These are phyloP conservation scores for Aspergillus calidoustus DNA, from an alignment of 2,329 filamentous ascomycete genomes.

Conservation along the genomic window DNA sequence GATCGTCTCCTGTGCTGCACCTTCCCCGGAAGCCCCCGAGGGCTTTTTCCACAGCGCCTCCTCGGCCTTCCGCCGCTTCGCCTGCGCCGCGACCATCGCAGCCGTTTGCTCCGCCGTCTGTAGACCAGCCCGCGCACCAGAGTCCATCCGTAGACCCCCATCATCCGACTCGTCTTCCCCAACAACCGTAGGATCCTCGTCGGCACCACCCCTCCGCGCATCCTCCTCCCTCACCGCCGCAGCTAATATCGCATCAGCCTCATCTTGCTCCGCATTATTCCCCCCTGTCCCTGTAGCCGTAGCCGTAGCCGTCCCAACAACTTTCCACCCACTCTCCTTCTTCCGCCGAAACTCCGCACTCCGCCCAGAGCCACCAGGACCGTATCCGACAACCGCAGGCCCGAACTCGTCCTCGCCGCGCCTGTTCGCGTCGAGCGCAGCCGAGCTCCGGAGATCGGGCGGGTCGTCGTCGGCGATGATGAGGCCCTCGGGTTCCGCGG, in stretches of 20 bases:
- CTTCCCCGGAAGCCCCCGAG: conserved; percentile 41
- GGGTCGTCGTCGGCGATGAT: conserved; percentile 50
- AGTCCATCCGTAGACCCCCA: conserved; percentile 71
- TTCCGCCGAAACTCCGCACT: conserved; percentile 66
- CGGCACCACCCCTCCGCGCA: conserved; percentile 54
- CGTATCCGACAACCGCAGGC: conserved; percentile 33
- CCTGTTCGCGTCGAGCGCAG: conserved; percentile 19
- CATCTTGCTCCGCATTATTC: not conserved
- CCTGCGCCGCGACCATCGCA: conserved; percentile 68
- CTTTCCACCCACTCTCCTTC: conserved; percentile 83
- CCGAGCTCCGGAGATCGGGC: conserved; percentile 37
- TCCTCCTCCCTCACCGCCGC: conserved; percentile 52
- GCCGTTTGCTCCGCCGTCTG: conserved; percentile 82
- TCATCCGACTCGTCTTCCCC: conserved; percentile 44
- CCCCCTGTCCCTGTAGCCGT: not conserved
- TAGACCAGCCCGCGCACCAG: conserved; percentile 83
- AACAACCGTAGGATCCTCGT: conserved; percentile 53
- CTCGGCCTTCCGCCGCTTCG: conserved; percentile 56
- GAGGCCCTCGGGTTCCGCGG: conserved; percentile 43
- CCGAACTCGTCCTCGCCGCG: conserved; percentile 44
- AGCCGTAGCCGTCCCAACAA: conserved; percentile 53
- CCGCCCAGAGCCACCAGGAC: conserved; percentile 9
- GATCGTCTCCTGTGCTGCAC: conserved; percentile 74
- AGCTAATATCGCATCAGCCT: conserved; percentile 34
- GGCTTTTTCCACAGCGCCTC: conserved; percentile 40